A percentile compares a stretch with the other conserved stretches of the same genome.
Evolutionary conservation across 2,329 filamentous ascomycete species (phyloP).

Genomic region (Trichophyton benhamiae): DNA sequence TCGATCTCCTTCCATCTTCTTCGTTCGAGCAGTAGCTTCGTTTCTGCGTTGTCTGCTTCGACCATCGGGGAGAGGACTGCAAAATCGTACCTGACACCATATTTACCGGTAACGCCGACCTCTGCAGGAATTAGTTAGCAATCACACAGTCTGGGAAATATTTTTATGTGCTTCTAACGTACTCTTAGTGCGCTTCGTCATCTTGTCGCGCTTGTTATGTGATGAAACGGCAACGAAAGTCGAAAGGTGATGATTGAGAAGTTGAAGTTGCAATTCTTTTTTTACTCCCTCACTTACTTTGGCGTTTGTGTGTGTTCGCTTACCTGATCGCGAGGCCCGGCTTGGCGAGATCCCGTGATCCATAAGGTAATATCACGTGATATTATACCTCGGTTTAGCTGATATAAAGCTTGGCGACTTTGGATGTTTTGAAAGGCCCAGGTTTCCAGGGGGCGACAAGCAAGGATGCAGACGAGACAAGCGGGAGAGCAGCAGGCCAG

Average conservation of each 20-base stretch:
- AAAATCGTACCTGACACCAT: constrained; percentile 75
- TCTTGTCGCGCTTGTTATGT: constrained; percentile 44
- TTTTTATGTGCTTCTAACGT: neutral
- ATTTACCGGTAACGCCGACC: constrained; percentile 98
- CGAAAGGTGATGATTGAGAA: constrained; percentile 8
- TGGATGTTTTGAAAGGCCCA: neutral
- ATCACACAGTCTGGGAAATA: constrained; percentile 6
- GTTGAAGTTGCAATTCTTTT: constrained; percentile 5
- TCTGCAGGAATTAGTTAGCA: constrained; percentile 36
- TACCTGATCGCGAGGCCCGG: constrained; percentile 11
- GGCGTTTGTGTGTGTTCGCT: constrained; percentile 15
- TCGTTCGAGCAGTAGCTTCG: neutral
- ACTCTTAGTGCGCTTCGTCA: constrained; percentile 91
- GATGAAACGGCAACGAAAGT: constrained; percentile 10
- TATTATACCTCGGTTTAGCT: neutral
- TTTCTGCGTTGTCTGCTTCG: neutral
- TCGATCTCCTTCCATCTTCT: neutral
- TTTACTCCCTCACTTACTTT: neutral
- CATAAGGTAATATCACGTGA: neutral
- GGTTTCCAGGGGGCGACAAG: no score
- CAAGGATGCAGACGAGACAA: neutral
- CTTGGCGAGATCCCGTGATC: constrained; percentile 9
- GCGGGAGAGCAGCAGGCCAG: no score
- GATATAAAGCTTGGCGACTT: neutral
- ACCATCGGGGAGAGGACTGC: constrained; percentile 8